phyloP scores from a whole-genome alignment of 177 flowering plant species.

The Vitis hybrid region DNA sequence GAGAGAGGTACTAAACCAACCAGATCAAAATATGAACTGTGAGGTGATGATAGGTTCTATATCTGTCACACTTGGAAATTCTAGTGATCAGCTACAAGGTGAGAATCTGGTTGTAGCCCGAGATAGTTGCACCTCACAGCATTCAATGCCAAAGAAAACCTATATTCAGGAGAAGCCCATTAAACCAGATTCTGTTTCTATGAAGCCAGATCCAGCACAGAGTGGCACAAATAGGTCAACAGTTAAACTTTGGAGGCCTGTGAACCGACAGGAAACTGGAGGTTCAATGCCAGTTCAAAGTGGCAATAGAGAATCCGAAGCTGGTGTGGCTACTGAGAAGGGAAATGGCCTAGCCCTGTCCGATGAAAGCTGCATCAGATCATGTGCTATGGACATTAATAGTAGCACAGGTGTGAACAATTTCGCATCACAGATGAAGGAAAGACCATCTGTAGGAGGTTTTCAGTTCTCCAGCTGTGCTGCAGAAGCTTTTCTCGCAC shows the following conservation, averaged over 20 bases:
- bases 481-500: slow-evolving; percentile 65
- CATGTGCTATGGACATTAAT: slow-evolving; percentile 14
- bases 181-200: slow-evolving; percentile 27
- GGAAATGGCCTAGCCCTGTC: slow-evolving; percentile 14
- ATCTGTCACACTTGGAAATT: slow-evolving; percentile 49
- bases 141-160: slow-evolving; percentile 23
- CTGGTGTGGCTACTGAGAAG: slow-evolving; percentile 15
- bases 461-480: slow-evolving; percentile 33
- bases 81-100: slow-evolving; percentile 16
- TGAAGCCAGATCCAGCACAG: slow-evolving; percentile 30
- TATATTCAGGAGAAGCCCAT: slow-evolving; percentile 28
- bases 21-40: slow-evolving; percentile 27
- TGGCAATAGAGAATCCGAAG: slow-evolving; percentile 24
- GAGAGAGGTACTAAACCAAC: slow-evolving; percentile 21
- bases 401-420: neutral
- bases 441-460: slow-evolving; percentile 16
- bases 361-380: slow-evolving; percentile 21
- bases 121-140: slow-evolving; percentile 29
- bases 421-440: slow-evolving; percentile 7
- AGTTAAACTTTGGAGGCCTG: slow-evolving; percentile 63
- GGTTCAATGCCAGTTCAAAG: slow-evolving; percentile 20
- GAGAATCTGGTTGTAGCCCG: slow-evolving; percentile 10
- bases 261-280: slow-evolving; percentile 43
- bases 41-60: slow-evolving; percentile 86
- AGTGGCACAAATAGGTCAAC: slow-evolving; percentile 24